These are phyloP conservation scores for Pleurotus giganteus DNA, from an alignment of 768 basidiomycete species.

Conservation along the genomic window DNA sequence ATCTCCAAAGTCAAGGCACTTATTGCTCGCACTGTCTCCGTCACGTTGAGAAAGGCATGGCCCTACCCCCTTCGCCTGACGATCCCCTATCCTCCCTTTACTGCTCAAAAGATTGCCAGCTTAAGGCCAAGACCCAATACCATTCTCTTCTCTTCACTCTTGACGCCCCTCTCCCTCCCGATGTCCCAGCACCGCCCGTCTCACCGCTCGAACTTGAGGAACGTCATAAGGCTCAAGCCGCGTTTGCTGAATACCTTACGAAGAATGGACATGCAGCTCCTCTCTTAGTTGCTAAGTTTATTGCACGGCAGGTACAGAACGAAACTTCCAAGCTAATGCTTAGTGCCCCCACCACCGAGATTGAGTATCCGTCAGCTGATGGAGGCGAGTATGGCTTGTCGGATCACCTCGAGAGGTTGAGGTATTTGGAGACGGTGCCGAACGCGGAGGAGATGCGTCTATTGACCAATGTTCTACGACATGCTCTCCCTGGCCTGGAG, in stretches of 20 bases:
- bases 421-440: constrained; percentile 57
- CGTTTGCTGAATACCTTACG: constrained; percentile 55
- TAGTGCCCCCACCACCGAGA: constrained; percentile 18
- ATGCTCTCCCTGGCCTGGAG: constrained; percentile 70
- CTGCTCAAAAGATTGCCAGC: constrained; percentile 71
- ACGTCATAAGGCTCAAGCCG: constrained; percentile 58
- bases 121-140: constrained; percentile 53
- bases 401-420: constrained; percentile 76
- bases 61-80: constrained; percentile 38
- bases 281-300: constrained; percentile 66
- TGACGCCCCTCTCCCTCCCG: constrained; percentile 56
- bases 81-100: constrained; percentile 61
- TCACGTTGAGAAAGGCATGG: constrained; percentile 42
- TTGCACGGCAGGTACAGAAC: constrained; percentile 66
- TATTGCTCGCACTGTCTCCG: constrained; percentile 78
- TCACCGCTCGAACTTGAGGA: constrained; percentile 33
- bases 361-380: constrained; percentile 47
- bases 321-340: constrained; percentile 59
- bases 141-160: constrained; percentile 71
- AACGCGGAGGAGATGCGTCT: constrained; percentile 48
- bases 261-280: constrained; percentile 43
- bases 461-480: constrained; percentile 51
- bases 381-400: constrained; percentile 57
- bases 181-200: constrained; percentile 27
- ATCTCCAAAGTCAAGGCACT: constrained; percentile 64